Evolutionary conservation across 2,329 filamentous ascomycete genomes (phyloP).

Genomic region (Coleophoma cylindrospora): DNA sequence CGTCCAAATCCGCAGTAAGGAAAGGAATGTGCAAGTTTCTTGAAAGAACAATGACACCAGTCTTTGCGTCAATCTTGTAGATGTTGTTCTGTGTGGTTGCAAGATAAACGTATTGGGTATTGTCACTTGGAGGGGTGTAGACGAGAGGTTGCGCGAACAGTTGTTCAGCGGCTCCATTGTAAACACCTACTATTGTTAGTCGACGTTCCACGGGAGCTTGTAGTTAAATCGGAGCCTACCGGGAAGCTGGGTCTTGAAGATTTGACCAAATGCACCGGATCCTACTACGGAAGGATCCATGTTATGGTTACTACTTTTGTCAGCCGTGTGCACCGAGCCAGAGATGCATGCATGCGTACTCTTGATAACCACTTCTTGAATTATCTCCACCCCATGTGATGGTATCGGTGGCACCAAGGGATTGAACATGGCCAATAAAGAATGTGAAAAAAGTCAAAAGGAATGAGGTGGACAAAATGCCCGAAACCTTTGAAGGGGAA

Average conservation of each 20-base stretch:
- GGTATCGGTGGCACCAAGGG: slow-evolving; percentile 42
- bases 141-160: slow-evolving; percentile 46
- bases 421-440: background rate
- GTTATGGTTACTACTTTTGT: slow-evolving; percentile 45
- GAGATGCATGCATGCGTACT: slow-evolving; percentile 29
- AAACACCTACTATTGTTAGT: slow-evolving; percentile 23
- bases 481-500: background rate
- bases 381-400: slow-evolving; percentile 58
- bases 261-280: slow-evolving; percentile 47
- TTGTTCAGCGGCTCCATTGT: slow-evolving; percentile 43
- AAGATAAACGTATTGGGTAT: slow-evolving; percentile 47
- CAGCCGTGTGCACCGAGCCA: background rate
- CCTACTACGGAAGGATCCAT: slow-evolving; percentile 55
- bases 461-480: background rate
- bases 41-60: slow-evolving; percentile 41
- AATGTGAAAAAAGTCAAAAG: background rate
- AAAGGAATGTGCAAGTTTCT: slow-evolving; percentile 45
- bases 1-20: slow-evolving; percentile 37
- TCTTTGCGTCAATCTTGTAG: slow-evolving; percentile 50
- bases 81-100: slow-evolving; percentile 54
- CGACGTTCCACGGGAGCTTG: no score
- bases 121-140: slow-evolving; percentile 42
- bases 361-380: slow-evolving; percentile 46
- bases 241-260: slow-evolving; percentile 47
- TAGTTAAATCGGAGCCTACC: slow-evolving; percentile 23